Percentiles rank a stretch among this genome's conserved stretches.
phyloP scores from a whole-genome alignment of 345 rosid species.

The Eucalyptus fibrosa region DNA sequence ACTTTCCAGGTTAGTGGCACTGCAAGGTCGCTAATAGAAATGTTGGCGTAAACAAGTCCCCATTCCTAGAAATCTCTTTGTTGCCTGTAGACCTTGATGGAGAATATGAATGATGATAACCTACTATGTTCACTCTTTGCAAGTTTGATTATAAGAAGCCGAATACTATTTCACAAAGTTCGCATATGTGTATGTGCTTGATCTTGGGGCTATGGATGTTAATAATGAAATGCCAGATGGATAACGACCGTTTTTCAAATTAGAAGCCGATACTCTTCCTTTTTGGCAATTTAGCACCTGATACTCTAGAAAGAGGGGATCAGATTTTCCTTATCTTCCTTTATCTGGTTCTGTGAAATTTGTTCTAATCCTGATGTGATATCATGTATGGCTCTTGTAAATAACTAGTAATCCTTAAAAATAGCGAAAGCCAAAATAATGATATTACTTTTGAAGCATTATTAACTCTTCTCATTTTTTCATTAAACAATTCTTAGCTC shows the following conservation, averaged over 20 bases:
- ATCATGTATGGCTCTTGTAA: neutral
- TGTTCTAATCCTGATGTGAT: neutral
- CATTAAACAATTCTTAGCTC: neutral
- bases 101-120: neutral
- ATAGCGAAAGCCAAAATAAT: neutral
- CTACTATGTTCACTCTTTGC: neutral
- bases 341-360: neutral
- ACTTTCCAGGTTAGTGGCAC: too few species aligned
- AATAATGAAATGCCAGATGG: neutral
- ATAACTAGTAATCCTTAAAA: neutral
- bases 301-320: neutral
- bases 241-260: neutral
- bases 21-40: too few species aligned
- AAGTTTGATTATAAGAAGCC: neutral
- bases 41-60: too few species aligned
- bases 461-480: neutral
- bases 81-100: neutral
- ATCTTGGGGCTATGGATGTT: neutral
- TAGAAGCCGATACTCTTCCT: neutral
- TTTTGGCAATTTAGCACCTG: neutral
- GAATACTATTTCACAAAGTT: neutral
- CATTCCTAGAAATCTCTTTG: neutral
- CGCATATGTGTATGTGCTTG: neutral
- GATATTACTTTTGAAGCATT: neutral
- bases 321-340: neutral